Percentiles rank a stretch among this genome's conserved stretches.
phyloP scores from a whole-genome alignment of 345 rosid species.

The Ceriops zippeliana region DNA sequence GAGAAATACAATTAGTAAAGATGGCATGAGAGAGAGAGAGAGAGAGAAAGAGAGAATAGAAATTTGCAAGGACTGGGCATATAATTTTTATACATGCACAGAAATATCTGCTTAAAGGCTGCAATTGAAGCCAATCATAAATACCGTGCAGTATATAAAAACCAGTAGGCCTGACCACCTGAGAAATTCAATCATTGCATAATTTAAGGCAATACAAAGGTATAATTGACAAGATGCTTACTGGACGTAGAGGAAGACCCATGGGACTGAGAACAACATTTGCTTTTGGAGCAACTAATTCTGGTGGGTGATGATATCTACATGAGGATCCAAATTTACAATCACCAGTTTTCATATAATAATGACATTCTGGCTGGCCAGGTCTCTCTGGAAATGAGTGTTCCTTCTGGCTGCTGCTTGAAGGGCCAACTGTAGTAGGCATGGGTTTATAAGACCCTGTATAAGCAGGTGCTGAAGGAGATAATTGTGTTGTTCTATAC shows the following conservation, averaged over 20 bases:
- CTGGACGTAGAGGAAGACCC: conserved; percentile 84
- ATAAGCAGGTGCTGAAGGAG: conserved; percentile 63
- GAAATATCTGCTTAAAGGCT: background rate
- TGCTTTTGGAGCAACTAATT: conserved; percentile 40
- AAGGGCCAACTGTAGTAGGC: conserved; percentile 44
- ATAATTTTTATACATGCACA: background rate
- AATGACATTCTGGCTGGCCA: conserved; percentile 83
- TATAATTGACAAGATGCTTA: conserved; percentile 23
- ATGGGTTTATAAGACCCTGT: conserved; percentile 51
- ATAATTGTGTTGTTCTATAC: conserved; percentile 53
- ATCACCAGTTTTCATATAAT: conserved; percentile 80
- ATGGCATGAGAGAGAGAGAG: background rate
- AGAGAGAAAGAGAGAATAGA: background rate
- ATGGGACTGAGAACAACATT: conserved; percentile 52
- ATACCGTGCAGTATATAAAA: background rate
- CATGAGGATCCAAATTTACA: conserved; percentile 85
- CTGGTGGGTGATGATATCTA: conserved; percentile 88
- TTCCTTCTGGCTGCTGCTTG: conserved; percentile 57
- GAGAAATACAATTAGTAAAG: background rate
- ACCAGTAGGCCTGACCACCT: background rate
- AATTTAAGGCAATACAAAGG: too few relatives aligned
- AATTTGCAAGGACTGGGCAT: background rate
- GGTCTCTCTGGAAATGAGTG: conserved; percentile 75
- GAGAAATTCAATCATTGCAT: too few relatives aligned
- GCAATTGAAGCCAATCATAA: background rate